Conservation (phyloP, 2,329 filamentous ascomycete species). For the Cercospora canescens region DNA sequence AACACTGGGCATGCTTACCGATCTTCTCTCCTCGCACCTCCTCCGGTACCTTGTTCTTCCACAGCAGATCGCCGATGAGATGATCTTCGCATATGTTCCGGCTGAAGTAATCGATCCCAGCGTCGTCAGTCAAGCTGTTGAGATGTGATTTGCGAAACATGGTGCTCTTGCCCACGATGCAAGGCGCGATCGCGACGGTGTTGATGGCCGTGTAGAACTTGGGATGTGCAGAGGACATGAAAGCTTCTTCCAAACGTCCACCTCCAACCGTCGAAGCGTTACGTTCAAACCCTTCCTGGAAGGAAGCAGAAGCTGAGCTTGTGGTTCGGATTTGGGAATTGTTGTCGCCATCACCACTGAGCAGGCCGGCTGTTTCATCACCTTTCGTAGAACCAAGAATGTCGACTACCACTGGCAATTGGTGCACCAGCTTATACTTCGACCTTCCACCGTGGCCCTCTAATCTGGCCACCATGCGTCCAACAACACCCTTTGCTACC, state of each 20-base stretch:
- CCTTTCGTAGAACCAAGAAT: conserved; percentile 39
- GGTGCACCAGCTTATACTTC: conserved; percentile 86
- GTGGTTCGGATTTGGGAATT: conserved; percentile 25
- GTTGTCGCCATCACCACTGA: conserved; percentile 12
- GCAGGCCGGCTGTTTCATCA: conserved; percentile 29
- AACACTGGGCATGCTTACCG: conserved; percentile 79
- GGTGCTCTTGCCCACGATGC: conserved; percentile 94
- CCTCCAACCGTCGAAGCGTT: conserved; percentile 54
- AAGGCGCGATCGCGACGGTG: conserved; percentile 84
- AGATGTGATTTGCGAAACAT: conserved; percentile 96
- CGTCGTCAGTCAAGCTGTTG: conserved; percentile 65
- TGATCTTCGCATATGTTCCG: conserved; percentile 98
- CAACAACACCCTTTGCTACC: conserved; percentile 75
- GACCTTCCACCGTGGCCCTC: conserved; percentile 62
- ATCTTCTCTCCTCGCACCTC: conserved; percentile 46
- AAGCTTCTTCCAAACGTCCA: conserved; percentile 87
- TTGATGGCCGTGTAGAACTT: conserved; percentile 99
- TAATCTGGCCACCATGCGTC: conserved; percentile 85
- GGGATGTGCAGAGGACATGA: conserved; percentile 88
- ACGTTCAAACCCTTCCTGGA: conserved; percentile 23
- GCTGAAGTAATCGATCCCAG: conserved; percentile 89
- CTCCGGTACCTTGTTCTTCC: conserved; percentile 62
- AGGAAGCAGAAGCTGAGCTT: conserved; percentile 27
- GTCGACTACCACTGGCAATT: conserved; percentile 88
- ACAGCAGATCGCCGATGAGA: conserved; percentile 87